Conservation (phyloP, 192 early-diverging fungal genomes). For the Umbelopsis vinacea region DNA sequence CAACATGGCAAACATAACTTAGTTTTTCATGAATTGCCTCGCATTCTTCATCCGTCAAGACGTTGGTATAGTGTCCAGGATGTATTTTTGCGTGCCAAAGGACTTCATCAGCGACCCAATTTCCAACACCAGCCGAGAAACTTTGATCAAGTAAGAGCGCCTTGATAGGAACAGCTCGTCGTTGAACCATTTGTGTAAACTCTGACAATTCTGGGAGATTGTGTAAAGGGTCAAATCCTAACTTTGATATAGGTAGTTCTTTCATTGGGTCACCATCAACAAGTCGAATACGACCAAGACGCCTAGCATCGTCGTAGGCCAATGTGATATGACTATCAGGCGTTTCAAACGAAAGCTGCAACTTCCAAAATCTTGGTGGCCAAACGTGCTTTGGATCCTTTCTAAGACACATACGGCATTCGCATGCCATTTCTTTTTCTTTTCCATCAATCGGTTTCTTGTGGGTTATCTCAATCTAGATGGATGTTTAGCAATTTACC, state of each 20-base stretch:
- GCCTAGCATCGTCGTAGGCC: conserved; percentile 67
- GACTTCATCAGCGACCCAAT: conserved; percentile 88
- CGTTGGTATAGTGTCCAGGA: conserved; percentile 57
- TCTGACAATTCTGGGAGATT: conserved; percentile 52
- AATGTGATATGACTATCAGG: conserved; percentile 18
- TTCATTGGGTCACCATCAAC: conserved; percentile 53
- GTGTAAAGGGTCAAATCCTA: conserved; percentile 80
- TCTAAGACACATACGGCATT: conserved; percentile 22
- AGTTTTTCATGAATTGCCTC: conserved; percentile 51
- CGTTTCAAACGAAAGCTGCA: conserved; percentile 50
- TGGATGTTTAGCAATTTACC: conserved; percentile 19
- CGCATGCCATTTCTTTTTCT: conserved; percentile 27
- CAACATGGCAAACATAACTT: conserved; percentile 50
- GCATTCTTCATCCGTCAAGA: conserved; percentile 55
- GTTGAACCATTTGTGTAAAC: conserved; percentile 49
- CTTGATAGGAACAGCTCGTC: conserved; percentile 66
- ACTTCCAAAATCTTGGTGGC: conserved; percentile 76
- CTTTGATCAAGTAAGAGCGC: conserved; percentile 74
- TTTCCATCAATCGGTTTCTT: conserved; percentile 33
- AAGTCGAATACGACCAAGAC: conserved; percentile 70
- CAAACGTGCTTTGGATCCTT: conserved; percentile 22
- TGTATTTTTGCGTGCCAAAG: conserved; percentile 77
- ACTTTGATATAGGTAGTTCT: conserved; percentile 54
- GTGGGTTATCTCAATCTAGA: conserved; percentile 20
- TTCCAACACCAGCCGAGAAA: conserved; percentile 82